These are phyloP conservation scores for Monascus purpureus DNA, from an alignment of 495 filamentous ascomycete genomes.

Conservation along the genomic window DNA sequence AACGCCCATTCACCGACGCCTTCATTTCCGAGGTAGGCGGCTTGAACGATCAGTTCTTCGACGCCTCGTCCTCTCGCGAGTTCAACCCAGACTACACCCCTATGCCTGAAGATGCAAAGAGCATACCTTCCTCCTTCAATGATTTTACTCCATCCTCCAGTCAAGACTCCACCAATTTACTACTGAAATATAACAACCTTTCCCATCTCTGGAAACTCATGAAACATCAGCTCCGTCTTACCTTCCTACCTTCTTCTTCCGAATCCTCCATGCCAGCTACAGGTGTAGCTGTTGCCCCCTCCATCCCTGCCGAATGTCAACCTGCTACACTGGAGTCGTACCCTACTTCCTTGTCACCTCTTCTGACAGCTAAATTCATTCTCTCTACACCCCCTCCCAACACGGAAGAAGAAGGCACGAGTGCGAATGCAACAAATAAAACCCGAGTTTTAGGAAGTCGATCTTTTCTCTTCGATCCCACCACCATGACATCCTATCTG, in stretches of 20 bases:
- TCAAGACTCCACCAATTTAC: conserved; percentile 37
- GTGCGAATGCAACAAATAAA: not conserved
- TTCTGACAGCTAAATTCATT: conserved; percentile 31
- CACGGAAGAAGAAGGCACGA: conserved; percentile 3
- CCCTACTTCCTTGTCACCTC: conserved; percentile 28
- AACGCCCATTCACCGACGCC: conserved; percentile 54
- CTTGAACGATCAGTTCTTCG: conserved; percentile 46
- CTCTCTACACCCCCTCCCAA: conserved; percentile 19
- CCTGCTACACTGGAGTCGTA: conserved; percentile 44
- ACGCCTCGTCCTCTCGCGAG: conserved; percentile 20
- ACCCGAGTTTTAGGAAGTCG: conserved; percentile 47
- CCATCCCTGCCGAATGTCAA: conserved; percentile 37
- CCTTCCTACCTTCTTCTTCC: conserved; percentile 33
- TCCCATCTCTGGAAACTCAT: conserved; percentile 50
- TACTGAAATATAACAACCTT: conserved; percentile 47
- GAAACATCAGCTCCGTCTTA: conserved; percentile 47
- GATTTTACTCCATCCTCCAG: conserved; percentile 10
- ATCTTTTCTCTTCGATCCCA: conserved; percentile 54
- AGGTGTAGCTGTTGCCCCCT: conserved; percentile 14
- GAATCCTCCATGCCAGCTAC: conserved; percentile 5
- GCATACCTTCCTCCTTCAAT: conserved; percentile 4
- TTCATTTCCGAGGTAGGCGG: conserved; percentile 69
- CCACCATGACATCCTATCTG: conserved; percentile 48
- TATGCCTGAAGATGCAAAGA: conserved; percentile 15
- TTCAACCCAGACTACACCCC: conserved; percentile 16